phyloP scores from a whole-genome alignment of 2,329 filamentous ascomycete genomes.

The Fusarium piperis region DNA sequence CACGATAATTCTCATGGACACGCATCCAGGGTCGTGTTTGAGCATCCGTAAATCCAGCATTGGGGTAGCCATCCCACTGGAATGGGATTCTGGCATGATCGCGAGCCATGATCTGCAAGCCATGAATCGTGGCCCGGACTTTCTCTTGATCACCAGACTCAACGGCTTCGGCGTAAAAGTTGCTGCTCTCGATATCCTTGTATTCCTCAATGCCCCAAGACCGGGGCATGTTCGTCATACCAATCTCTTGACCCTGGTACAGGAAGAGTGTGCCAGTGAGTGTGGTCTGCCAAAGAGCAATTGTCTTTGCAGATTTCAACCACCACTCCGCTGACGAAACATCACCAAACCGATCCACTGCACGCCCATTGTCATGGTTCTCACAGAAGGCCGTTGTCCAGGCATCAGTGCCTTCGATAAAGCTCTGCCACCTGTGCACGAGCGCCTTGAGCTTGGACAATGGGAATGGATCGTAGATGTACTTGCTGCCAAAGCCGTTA shows the following conservation, averaged over 20 bases:
- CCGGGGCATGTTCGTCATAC: slow-evolving; percentile 65
- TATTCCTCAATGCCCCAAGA: slow-evolving; percentile 63
- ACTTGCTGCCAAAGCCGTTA: slow-evolving; percentile 55
- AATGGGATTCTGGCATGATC: slow-evolving; percentile 74
- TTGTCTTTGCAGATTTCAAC: slow-evolving; percentile 59
- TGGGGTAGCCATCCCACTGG: slow-evolving; percentile 67
- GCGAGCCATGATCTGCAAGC: slow-evolving; percentile 66
- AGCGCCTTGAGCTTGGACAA: slow-evolving; percentile 56
- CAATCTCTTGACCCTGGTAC: slow-evolving; percentile 70
- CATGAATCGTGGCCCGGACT: slow-evolving; percentile 58
- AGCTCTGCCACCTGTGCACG: slow-evolving; percentile 59
- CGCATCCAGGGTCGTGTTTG: slow-evolving; percentile 71
- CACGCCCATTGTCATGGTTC: slow-evolving; percentile 71
- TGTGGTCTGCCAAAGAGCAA: slow-evolving; percentile 60
- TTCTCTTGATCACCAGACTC: slow-evolving; percentile 48
- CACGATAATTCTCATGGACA: slow-evolving; percentile 66
- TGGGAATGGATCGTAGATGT: slow-evolving; percentile 61
- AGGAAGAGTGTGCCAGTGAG: slow-evolving; percentile 65
- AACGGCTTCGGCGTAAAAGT: slow-evolving; percentile 59
- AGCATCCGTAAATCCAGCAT: slow-evolving; percentile 68
- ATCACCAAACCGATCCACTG: slow-evolving; percentile 64
- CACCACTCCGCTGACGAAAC: slow-evolving; percentile 56
- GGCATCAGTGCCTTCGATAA: slow-evolving; percentile 59
- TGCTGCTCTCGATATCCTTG: slow-evolving; percentile 63
- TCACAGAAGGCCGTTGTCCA: slow-evolving; percentile 71